Evolutionary conservation across 306 rosid species (phyloP), one percentile per base, ranked within the genome.

Genomic region (Spatholobus suberectus): DNA sequence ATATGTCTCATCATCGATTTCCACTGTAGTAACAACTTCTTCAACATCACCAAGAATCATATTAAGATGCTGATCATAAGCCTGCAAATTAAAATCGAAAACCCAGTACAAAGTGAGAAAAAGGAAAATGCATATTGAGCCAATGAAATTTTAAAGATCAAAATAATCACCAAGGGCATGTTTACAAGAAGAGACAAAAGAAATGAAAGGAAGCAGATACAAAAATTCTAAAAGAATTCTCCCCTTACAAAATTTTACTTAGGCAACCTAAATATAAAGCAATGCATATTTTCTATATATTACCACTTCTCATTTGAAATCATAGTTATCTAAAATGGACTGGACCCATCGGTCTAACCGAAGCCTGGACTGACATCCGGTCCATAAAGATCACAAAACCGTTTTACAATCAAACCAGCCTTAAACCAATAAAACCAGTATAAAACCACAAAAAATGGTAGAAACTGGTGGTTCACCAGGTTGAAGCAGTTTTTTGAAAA

Each of bases 1-100:
- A 63, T 96, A 96, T 4, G 99, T 96, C 82, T 96, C 99, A 74
- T 96, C 99, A 66, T 96, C 99, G 10, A 96, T 96, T 86, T 96
- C 99, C 7, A 96, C 97, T 8, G 97, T 88, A 7, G 99, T 96
- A 77, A 96, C 97, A 21, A 91, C 40, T 88, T 96, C 99, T 81
- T 96, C 99, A 24, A 96, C 99, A 85, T 96, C 99, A 41, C 99
- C 99, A n/a, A 96, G 99, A 87, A 96, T 96, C 99, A 96, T 96
- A 86, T 96, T 96, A 65, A 96, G 93, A 87, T 96, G 99, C 76
- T 96, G 99, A 90, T 96, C 99, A 84, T 96, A 96, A 51, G 99
- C 99, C 99, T 96, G 92, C 86, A 91, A 82, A 76, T 47, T 35
- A 68, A 81, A 77, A 81, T 71, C 58, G 70, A 41, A 55, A 82